These are phyloP conservation scores for Zygosaccharomyces kombuchaensis DNA, from an alignment of 805 yeast genomes.

Conservation along the genomic window DNA sequence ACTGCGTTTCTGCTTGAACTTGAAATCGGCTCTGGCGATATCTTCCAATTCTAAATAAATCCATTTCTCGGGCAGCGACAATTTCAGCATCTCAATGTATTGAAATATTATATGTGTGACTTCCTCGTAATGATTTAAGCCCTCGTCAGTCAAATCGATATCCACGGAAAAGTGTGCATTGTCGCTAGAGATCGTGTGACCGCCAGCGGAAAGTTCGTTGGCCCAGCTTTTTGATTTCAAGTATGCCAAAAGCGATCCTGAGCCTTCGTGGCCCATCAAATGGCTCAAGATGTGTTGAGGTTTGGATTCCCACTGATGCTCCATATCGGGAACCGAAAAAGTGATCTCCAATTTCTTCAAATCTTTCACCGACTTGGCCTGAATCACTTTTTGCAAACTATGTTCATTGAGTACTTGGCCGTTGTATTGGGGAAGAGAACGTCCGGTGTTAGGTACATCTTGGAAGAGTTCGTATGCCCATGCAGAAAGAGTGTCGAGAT, in stretches of 20 bases:
- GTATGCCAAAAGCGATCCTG: conserved; percentile 72
- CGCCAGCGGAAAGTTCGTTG: conserved; percentile 70
- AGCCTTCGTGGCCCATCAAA: conserved; percentile 87
- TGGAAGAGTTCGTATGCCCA: conserved; percentile 70
- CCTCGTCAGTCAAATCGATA: conserved; percentile 71
- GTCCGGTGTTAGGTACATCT: conserved; percentile 48
- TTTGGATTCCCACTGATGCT: conserved; percentile 57
- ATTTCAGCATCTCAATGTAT: conserved; percentile 59
- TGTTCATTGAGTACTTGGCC: conserved; percentile 46
- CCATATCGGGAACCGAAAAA: conserved; percentile 77
- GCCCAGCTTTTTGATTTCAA: conserved; percentile 78
- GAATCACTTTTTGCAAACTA: conserved; percentile 51
- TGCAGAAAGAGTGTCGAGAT: conserved; percentile 60
- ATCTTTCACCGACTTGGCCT: conserved; percentile 82
- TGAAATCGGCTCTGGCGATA: conserved; percentile 65
- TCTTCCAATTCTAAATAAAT: conserved; percentile 71
- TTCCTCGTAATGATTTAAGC: conserved; percentile 58
- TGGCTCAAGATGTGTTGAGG: conserved; percentile 75
- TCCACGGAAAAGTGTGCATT: conserved; percentile 64
- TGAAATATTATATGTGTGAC: conserved; percentile 61
- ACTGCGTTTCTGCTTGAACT: conserved; percentile 71
- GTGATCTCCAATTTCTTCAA: conserved; percentile 58
- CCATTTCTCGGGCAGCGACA: conserved; percentile 68
- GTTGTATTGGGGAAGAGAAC: conserved; percentile 31
- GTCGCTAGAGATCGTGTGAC: conserved; percentile 60